Percentiles rank a stretch among this genome's conserved stretches.
These are phyloP conservation scores for Bipolaris cookei DNA, from an alignment of 2,329 filamentous ascomycete genomes.

Conservation along the genomic window DNA sequence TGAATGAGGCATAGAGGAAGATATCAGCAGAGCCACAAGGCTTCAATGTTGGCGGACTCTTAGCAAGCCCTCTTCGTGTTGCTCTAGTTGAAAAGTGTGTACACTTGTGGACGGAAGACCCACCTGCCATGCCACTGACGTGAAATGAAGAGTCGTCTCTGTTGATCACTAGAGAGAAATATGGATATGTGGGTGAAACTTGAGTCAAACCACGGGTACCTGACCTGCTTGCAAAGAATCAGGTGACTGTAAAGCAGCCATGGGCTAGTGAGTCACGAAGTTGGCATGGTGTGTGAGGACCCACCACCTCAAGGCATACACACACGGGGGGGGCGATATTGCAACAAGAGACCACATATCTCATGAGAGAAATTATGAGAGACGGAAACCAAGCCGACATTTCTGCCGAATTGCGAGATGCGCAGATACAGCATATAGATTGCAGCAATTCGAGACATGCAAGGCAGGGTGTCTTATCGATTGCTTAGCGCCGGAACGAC, in stretches of 20 bases:
- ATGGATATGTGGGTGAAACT: background rate
- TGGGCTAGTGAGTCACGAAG: conserved; percentile 3
- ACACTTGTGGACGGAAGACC: background rate
- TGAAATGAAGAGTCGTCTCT: too few relatives aligned
- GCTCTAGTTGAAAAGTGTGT: background rate
- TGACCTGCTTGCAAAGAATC: background rate
- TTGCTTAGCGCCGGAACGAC: conserved; percentile 14
- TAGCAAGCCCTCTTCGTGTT: background rate
- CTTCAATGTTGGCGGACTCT: background rate
- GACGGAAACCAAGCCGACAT: background rate
- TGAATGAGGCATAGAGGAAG: background rate
- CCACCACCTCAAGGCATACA: background rate
- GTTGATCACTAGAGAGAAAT: background rate
- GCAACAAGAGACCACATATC: background rate
- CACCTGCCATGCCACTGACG: background rate
- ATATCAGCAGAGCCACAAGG: background rate
- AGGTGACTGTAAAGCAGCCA: background rate
- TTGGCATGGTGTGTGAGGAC: background rate
- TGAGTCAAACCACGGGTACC: background rate
- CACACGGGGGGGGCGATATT: background rate
- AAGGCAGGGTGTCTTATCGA: conserved; percentile 10
- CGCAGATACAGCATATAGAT: background rate
- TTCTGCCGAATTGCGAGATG: background rate
- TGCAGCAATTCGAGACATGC: background rate
- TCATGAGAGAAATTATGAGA: background rate